Conservation (phyloP, 1,139 yeast species). For the Diutina siamensis region DNA sequence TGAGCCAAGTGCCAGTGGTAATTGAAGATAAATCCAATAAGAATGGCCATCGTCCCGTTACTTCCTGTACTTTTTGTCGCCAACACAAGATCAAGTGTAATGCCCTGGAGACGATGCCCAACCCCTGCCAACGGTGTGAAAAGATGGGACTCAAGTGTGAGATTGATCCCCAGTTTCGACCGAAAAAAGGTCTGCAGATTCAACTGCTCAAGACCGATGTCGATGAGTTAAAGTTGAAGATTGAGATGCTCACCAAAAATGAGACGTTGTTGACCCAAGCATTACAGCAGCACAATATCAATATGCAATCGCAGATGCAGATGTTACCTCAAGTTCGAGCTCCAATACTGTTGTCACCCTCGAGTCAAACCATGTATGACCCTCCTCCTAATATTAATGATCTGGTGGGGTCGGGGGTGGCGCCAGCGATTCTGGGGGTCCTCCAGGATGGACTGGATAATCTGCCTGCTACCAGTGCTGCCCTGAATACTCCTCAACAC, state of each 20-base stretch:
- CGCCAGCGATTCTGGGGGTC: neutral
- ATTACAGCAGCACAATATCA: conserved; percentile 33
- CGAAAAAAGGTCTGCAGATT: conserved; percentile 84
- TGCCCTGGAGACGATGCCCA: conserved; percentile 75
- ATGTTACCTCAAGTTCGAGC: neutral
- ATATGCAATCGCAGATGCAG: conserved; percentile 9
- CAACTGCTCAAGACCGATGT: conserved; percentile 78
- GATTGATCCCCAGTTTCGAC: conserved; percentile 84
- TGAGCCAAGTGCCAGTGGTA: neutral
- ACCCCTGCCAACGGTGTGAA: conserved; percentile 74
- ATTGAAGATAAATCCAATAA: neutral
- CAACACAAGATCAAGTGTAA: conserved; percentile 92
- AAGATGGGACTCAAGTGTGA: conserved; percentile 74
- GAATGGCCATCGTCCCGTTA: conserved; percentile 49
- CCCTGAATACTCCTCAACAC: neutral
- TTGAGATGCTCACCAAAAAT: conserved; percentile 62
- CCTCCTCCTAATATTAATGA: neutral
- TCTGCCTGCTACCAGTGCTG: neutral
- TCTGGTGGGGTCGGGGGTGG: neutral
- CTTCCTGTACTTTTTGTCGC: conserved; percentile 88
- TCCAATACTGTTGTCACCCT: neutral
- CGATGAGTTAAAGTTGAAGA: conserved; percentile 66
- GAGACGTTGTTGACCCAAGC: conserved; percentile 60
- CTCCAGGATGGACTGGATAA: neutral
- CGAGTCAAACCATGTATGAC: neutral